These are phyloP conservation scores for Colletotrichum euphorbiae DNA, from an alignment of 2,329 filamentous ascomycete genomes.

Conservation along the genomic window DNA sequence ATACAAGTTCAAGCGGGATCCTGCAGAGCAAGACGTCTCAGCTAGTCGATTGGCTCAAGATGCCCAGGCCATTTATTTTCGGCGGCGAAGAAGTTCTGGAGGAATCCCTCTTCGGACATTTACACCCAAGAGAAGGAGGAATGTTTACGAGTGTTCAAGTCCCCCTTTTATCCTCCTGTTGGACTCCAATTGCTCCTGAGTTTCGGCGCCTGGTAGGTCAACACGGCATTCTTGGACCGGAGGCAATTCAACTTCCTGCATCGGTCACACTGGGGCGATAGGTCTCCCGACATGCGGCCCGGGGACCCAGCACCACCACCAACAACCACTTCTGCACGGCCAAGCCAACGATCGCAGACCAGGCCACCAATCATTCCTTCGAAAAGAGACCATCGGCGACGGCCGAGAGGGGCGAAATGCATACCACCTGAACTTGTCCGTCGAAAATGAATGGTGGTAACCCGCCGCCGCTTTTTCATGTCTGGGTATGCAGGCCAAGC, in stretches of 20 bases:
- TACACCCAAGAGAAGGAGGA: too few relatives aligned
- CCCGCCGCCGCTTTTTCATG: neutral
- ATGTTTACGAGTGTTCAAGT: too few relatives aligned
- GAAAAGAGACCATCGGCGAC: neutral
- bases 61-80: too few relatives aligned
- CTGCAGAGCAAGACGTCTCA: too few relatives aligned
- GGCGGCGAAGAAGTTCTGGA: too few relatives aligned
- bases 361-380: constrained; percentile 9
- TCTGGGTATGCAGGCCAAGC: constrained; percentile 9
- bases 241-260: neutral
- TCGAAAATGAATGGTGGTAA: neutral
- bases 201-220: too few relatives aligned
- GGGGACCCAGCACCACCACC: constrained; percentile 18
- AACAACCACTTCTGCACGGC: neutral
- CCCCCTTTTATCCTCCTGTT: too few relatives aligned
- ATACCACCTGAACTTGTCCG: neutral
- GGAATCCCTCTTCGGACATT: too few relatives aligned
- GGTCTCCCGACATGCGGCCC: constrained; percentile 29
- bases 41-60: too few relatives aligned
- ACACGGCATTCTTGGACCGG: too few relatives aligned
- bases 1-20: too few relatives aligned
- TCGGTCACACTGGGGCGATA: constrained; percentile 1
- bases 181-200: too few relatives aligned
- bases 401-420: constrained; percentile 15
- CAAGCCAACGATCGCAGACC: constrained; percentile 6